Conservation (phyloP, 2,329 filamentous ascomycete species). For the Talaromyces sp. region DNA sequence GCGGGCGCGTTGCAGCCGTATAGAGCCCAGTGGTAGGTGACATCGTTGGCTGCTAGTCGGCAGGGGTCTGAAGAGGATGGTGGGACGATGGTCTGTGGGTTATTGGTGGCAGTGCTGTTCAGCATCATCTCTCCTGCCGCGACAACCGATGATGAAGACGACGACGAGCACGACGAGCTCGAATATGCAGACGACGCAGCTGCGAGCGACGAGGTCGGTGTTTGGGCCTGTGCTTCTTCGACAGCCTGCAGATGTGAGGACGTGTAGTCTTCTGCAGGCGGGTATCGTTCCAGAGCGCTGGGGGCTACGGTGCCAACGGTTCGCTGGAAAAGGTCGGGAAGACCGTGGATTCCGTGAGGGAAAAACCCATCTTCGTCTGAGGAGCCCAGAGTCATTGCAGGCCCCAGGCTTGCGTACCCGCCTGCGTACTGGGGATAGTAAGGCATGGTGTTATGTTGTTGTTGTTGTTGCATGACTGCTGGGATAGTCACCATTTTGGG, state of each 20-base stretch:
- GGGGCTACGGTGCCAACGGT: background rate
- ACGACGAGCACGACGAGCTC: background rate
- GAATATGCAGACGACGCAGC: background rate
- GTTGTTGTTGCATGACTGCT: too few relatives aligned
- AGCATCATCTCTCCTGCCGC: too few relatives aligned
- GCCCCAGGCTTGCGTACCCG: background rate
- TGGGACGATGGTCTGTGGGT: background rate
- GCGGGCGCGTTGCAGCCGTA: background rate
- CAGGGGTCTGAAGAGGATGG: background rate
- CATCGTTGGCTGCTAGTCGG: background rate
- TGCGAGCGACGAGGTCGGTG: background rate
- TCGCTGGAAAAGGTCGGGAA: background rate
- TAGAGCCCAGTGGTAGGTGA: background rate
- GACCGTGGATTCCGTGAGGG: background rate
- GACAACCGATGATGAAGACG: too few relatives aligned
- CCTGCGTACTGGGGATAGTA: background rate
- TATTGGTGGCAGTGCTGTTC: background rate
- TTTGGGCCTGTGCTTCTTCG: background rate
- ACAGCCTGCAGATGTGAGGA: background rate
- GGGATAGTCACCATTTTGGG: background rate
- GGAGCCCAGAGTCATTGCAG: background rate
- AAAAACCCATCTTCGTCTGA: background rate
- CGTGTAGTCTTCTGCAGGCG: background rate
- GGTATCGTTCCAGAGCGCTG: background rate
- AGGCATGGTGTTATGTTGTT: background rate